These are phyloP conservation scores for Stephania cephalantha DNA, from an alignment of 164 flowering plant species.

Conservation along the genomic window DNA sequence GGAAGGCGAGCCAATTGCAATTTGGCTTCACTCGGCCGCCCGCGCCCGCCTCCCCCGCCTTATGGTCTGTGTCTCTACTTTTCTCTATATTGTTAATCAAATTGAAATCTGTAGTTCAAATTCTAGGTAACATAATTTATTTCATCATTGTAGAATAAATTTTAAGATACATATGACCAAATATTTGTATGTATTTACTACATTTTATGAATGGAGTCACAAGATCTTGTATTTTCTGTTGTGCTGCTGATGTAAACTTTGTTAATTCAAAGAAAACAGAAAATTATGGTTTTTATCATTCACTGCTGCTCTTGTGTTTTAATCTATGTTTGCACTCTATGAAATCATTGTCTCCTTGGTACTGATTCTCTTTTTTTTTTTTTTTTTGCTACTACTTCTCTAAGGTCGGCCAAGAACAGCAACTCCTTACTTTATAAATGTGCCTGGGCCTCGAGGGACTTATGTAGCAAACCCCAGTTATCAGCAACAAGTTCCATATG, in stretches of 20 bases:
- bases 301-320: neutral
- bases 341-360: neutral
- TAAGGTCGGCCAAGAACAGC: slow-evolving; percentile 65
- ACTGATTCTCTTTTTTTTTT: neutral
- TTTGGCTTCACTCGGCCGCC: slow-evolving; percentile 92
- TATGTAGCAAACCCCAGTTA: slow-evolving; percentile 59
- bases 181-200: too few species aligned
- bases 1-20: slow-evolving; percentile 91
- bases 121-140: too few species aligned
- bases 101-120: too few species aligned
- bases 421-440: slow-evolving; percentile 44
- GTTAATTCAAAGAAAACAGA: neutral
- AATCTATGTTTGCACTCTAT: neutral
- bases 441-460: slow-evolving; percentile 50
- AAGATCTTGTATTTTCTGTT: neutral
- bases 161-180: too few species aligned
- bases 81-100: too few species aligned
- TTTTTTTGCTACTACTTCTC: slow-evolving; percentile 9
- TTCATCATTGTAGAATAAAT: too few species aligned
- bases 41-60: slow-evolving; percentile 46
- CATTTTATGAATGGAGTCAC: too few species aligned
- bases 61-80: slow-evolving; percentile 24
- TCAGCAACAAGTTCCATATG: slow-evolving; percentile 69
- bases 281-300: neutral
- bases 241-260: neutral